Evolutionary conservation across 768 basidiomycete genomes (phyloP).

Genomic region (Pleurotus eryngii): DNA sequence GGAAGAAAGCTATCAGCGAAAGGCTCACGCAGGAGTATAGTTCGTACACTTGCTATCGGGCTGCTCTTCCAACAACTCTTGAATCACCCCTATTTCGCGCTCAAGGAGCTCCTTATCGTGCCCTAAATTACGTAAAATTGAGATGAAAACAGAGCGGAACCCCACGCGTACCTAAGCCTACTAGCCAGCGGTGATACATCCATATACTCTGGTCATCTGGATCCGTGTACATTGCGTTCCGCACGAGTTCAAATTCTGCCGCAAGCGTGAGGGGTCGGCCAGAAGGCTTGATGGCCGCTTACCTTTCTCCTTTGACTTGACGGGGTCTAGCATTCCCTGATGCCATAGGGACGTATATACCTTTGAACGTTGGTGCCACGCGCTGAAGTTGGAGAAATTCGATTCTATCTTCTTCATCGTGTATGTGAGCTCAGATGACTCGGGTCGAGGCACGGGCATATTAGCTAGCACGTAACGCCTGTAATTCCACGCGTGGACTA

Average conservation of each 20-base stretch:
- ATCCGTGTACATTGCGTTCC: slow-evolving; percentile 95
- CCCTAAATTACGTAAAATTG: slow-evolving; percentile 37
- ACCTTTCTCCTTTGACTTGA: slow-evolving; percentile 70
- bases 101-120: slow-evolving; percentile 54
- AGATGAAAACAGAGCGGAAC: background rate
- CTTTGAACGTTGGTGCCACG: slow-evolving; percentile 97
- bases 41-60: slow-evolving; percentile 96
- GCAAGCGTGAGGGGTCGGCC: background rate
- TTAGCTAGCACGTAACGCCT: slow-evolving; percentile 78
- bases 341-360: slow-evolving; percentile 67
- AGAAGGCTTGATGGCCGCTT: slow-evolving; percentile 12
- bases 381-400: slow-evolving; percentile 97
- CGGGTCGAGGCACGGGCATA: slow-evolving; percentile 56
- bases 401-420: slow-evolving; percentile 88
- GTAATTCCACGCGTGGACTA: slow-evolving; percentile 96
- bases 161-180: slow-evolving; percentile 61
- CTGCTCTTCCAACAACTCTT: slow-evolving; percentile 83
- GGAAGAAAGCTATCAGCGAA: background rate
- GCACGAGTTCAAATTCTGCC: slow-evolving; percentile 87
- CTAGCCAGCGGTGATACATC: slow-evolving; percentile 98
- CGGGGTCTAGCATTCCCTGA: slow-evolving; percentile 45
- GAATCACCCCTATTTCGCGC: slow-evolving; percentile 75
- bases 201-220: slow-evolving; percentile 96
- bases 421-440: slow-evolving; percentile 73
- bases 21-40: too few relatives aligned